Base-by-base conservation (phyloP, 371 early-diverging fungal genomes). In the Mortierella sp. region DNA sequence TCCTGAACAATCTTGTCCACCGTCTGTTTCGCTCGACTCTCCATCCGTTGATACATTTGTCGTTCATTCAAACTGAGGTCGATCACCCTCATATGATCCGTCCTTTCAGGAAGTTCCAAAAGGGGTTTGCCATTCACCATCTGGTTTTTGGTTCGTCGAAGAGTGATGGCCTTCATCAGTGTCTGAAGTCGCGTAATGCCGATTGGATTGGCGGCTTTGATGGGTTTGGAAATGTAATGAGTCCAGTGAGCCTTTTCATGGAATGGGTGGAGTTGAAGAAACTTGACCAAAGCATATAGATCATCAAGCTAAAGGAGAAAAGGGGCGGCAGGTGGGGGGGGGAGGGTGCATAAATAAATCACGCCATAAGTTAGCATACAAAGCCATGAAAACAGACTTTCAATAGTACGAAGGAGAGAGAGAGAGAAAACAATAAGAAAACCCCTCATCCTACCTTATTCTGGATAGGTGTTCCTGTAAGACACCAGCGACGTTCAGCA, bases 391-490 rank as follows among this genome's bases (percentile, higher is more conserved):
- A 58, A 60, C 70, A 19, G 37, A 73, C 70, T 82, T 60, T 85
- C 0, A 83, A 19, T n/a, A 21, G 16, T 29, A 12, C 25, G 7
- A 23, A 6, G 37, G 15, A 18, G 0, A 4, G 44, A 44, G 12
- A 37, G 9, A 37, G 37, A 37, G 37, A 16, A 14, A 14, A 18
- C 25, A 7, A 29, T 30, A 26, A 2, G 25, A 18, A 16, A 26
- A 18, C 3, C 4, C 12, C 16, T 52, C 5, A 5, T 37, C 53
- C 1, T 59, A 68, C 77, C 72, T 81, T 82, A 82, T 94, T 94
- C 74, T 94, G 95, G 52, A 94, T 86, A 6, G 95, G 95, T 1
- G 95, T 94, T 21, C 95, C 95, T 28, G 90, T 92, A 53, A 95
- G 72, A 48, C 92, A 88, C 90, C 94, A 93, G 26, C 92, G 87